Evolutionary conservation across 768 basidiomycete species (phyloP), one percentile per base, ranked within the genome.

Genomic region (Dentipellis sp.): DNA sequence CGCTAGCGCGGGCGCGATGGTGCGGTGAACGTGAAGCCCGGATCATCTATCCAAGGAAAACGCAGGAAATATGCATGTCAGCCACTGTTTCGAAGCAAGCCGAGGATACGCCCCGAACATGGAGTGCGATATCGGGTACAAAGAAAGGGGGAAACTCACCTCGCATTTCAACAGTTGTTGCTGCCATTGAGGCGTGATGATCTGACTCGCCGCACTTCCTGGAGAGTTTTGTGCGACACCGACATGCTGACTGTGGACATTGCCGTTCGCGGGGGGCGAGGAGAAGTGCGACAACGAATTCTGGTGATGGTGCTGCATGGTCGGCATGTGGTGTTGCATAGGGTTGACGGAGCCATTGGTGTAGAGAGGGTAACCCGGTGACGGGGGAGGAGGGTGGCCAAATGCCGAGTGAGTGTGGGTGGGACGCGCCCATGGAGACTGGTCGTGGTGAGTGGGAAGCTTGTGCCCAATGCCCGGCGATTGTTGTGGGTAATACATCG

Each of bases 1-100:
- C 94, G 58, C 88, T 94, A n/a, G 92, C 88, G 50, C 94, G 81
- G 11, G 97, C 97, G 54, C 95, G 86, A 66, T 97, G 94, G 68
- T 97, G 94, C 0, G 93, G 91, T 2, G 90, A 87, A 56, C 88
- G 84, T 22, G 91, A 85, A 36, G 84, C 81, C 64, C 95, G 86
- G 59, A 88, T 82, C 74, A 91, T 83, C 91, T 94, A 56, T 2
- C 57, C 34, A 21, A 29, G 57, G 46, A 35, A 61, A 57, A 50
- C 22, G 23, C 19, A 50, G n/a, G 19, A 48, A 50, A 8, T n/a
- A 34, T 50, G 9, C 14, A 19, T 42, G 19, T 14, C 3, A 14
- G 40, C 14, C 14, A 14, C 40, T 42, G 40, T 42, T 42, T 8
- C 3, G 4, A 9, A 9, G 19, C 9, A 14, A 3, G 9, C 40